phyloP scores from a whole-genome alignment of 805 yeast genomes.

The Saccharomycodes ludwigii region DNA sequence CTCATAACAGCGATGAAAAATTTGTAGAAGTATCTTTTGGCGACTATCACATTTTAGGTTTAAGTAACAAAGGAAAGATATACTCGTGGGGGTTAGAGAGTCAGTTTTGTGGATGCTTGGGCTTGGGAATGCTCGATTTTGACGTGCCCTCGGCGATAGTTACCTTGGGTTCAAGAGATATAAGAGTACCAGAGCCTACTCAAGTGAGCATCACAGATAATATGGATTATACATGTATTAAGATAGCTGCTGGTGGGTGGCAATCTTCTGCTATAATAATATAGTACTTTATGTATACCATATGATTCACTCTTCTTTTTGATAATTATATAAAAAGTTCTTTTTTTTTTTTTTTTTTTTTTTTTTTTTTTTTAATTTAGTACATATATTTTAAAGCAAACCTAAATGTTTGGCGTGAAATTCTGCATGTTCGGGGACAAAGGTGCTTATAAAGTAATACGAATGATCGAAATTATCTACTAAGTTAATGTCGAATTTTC shows the following conservation, averaged over 20 bases:
- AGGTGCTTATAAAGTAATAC: constrained; percentile 72
- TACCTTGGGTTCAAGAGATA: constrained; percentile 18
- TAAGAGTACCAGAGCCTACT: constrained; percentile 32
- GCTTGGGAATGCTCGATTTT: constrained; percentile 38
- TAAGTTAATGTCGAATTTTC: constrained; percentile 42
- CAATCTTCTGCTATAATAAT: constrained; percentile 55
- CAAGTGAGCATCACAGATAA: constrained; percentile 22
- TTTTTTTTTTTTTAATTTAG: background rate
- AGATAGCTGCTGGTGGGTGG: constrained; percentile 71
- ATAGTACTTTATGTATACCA: constrained; percentile 5
- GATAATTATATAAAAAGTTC: background rate
- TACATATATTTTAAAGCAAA: constrained; percentile 15
- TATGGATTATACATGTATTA: constrained; percentile 35
- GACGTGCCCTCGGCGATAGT: constrained; percentile 10
- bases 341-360: background rate
- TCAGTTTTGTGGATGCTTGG: constrained; percentile 55
- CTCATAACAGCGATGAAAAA: constrained; percentile 34
- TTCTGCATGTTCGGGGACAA: constrained; percentile 71
- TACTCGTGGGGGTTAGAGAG: constrained; percentile 62
- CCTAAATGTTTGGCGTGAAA: constrained; percentile 66
- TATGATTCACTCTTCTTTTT: background rate
- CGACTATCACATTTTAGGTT: constrained; percentile 57
- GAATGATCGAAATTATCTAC: constrained; percentile 88
- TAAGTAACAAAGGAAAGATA: constrained; percentile 44
- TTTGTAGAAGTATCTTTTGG: constrained; percentile 48